Percentiles rank a stretch among this genome's conserved stretches.
Conservation (phyloP, 2,329 filamentous ascomycete species). For the Iodosphaeria phyllophila region DNA sequence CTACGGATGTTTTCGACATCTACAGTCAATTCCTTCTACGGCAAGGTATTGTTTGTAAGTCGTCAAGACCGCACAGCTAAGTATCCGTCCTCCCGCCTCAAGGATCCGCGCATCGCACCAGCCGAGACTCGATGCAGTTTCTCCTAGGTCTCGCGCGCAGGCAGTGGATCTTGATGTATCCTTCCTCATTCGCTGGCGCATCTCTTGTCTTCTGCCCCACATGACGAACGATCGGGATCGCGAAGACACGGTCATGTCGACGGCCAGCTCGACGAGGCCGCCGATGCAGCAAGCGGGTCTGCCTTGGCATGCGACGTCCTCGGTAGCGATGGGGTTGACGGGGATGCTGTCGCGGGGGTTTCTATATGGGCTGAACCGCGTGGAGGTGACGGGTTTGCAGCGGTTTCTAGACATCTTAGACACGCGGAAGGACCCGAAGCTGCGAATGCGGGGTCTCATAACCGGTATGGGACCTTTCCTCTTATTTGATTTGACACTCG, state of each 20-base stretch:
- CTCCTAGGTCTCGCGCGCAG: too few species aligned
- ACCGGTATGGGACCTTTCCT: constrained; percentile 39
- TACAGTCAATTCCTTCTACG: too few species aligned
- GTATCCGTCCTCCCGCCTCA: too few species aligned
- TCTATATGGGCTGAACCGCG: constrained; percentile 52
- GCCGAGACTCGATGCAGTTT: too few species aligned
- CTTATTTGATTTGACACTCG: constrained; percentile 1
- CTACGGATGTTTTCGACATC: too few species aligned
- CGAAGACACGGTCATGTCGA: too few species aligned
- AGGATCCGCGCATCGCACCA: too few species aligned
- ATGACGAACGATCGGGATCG: neutral
- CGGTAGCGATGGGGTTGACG: constrained; percentile 54
- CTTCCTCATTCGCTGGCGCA: too few species aligned
- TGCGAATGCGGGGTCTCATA: constrained; percentile 57
- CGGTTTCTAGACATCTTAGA: constrained; percentile 61
- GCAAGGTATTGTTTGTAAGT: too few species aligned
- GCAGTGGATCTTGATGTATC: too few species aligned
- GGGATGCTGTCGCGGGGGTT: constrained; percentile 56
- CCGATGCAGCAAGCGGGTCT: constrained; percentile 30
- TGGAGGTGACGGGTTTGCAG: constrained; percentile 61
- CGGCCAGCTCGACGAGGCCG: neutral
- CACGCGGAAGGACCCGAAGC: constrained; percentile 43
- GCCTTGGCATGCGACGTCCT: constrained; percentile 57
- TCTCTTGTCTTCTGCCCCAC: too few species aligned
- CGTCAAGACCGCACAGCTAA: too few species aligned